Base-by-base conservation (phyloP, 73 alveolate species). In the Paramecium caudatum region DNA sequence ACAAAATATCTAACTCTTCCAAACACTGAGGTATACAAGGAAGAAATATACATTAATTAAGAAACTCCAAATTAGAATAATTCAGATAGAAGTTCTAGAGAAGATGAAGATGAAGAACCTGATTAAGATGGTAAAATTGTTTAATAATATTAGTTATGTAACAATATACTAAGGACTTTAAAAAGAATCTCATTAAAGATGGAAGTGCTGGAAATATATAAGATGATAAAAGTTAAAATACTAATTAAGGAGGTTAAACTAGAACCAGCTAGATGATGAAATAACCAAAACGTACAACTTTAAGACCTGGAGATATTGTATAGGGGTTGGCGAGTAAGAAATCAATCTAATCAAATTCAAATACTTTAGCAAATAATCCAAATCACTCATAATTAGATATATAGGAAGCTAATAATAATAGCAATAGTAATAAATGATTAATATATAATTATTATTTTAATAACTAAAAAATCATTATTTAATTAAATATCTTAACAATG, bases 71-170 rank as follows among this genome's bases (percentile, higher is more conserved):
- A 10, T 9, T 13, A 27, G 30, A 55, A 55, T 55, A 43, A 55
- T 55, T 55, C 80, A 23, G 80, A 55, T 3, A 21, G 45, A 55
- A 55, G 80, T 21, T 55, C 80, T 27, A 23, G n/a, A 10, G 80
- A 55, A 25, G 80, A 55, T 12, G 80, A 55, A 9, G n/a, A n/a
- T n/a, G 80, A 55, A 55, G 80, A 55, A 55, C 80, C 80, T 27
- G 80, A 55, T 21, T 37, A 55, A 0, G 80, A 55, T 55, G 80
- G 80, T 55, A n/a, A n/a, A 55, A 27, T 17, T 49, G 25, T 49
- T 13, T 55, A 12, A 55, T 55, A 0, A 12, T 55, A 55, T 55
- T 19, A 55, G 80, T 55, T 3, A 55, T 55, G 80, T 21, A 55
- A 55, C 12, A 55, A 3, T 23, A 55, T 21, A 55, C 43, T 3